Conservation (phyloP, 2,329 filamentous ascomycete species). For the Berkeleyomyces basicola region DNA sequence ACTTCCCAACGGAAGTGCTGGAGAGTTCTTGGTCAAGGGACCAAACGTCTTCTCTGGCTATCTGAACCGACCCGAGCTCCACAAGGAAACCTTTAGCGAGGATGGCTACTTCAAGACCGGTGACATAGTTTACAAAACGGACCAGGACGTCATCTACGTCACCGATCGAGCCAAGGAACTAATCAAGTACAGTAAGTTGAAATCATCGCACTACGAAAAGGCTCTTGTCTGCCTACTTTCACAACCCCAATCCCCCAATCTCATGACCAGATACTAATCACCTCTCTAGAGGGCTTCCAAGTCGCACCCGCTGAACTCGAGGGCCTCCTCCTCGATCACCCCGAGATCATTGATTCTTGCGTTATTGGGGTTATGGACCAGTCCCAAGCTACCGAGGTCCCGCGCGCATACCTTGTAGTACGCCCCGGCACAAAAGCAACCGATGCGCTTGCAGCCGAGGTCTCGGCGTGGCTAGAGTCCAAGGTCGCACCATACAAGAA, state of each 20-base stretch:
- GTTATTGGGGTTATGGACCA: conserved; percentile 45
- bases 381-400: conserved; percentile 48
- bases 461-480: conserved; percentile 28
- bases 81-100: conserved; percentile 49
- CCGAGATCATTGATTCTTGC: conserved; percentile 39
- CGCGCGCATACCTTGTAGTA: conserved; percentile 30
- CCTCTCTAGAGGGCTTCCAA: conserved; percentile 41
- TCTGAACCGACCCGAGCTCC: conserved; percentile 54
- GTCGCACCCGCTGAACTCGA: conserved; percentile 53
- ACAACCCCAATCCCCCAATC: background rate
- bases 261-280: conserved; percentile 18
- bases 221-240: background rate
- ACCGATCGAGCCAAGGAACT: conserved; percentile 69
- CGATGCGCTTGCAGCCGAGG: conserved; percentile 22
- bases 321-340: conserved; percentile 27
- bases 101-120: conserved; percentile 87
- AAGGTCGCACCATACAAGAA: conserved; percentile 51
- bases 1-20: conserved; percentile 38
- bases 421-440: conserved; percentile 22
- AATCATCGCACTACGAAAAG: background rate
- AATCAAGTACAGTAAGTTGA: conserved; percentile 33
- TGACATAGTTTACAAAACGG: conserved; percentile 66
- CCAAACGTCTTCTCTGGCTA: conserved; percentile 72
- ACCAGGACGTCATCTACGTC: conserved; percentile 70
- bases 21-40: conserved; percentile 63